phyloP scores from a whole-genome alignment of 169 alveolate genomes.

The Cryptosporidium felis region DNA sequence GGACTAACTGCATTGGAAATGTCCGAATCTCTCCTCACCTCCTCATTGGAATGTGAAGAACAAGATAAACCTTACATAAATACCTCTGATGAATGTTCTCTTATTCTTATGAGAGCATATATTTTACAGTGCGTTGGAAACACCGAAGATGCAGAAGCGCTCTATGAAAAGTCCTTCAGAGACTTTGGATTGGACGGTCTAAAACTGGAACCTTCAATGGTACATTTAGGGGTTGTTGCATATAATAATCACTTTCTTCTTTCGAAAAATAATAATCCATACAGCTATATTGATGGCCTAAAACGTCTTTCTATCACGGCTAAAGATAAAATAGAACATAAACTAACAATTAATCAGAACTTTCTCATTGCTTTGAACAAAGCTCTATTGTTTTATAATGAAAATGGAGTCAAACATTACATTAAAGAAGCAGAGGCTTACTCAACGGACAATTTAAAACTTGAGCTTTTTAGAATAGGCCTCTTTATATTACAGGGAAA shows the following conservation, averaged over 20 bases:
- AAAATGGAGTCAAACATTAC: background rate
- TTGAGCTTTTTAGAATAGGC: slow-evolving; percentile 36
- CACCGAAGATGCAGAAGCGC: background rate
- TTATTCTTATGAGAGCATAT: slow-evolving; percentile 47
- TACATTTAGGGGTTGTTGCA: slow-evolving; percentile 47
- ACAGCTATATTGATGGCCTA: slow-evolving; percentile 45
- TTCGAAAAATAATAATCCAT: background rate
- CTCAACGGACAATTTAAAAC: slow-evolving; percentile 5
- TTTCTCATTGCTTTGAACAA: slow-evolving; percentile 59
- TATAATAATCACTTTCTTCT: slow-evolving; percentile 1
- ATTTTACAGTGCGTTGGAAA: slow-evolving; percentile 36
- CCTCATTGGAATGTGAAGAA: background rate
- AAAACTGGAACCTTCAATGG: slow-evolving; percentile 54
- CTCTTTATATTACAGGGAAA: slow-evolving; percentile 34
- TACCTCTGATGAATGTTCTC: slow-evolving; percentile 37
- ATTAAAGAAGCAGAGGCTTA: slow-evolving; percentile 42
- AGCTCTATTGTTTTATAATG: slow-evolving; percentile 29
- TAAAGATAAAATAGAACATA: slow-evolving; percentile 47
- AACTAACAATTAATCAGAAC: slow-evolving; percentile 31
- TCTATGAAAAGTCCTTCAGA: slow-evolving; percentile 23
- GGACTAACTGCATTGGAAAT: slow-evolving; percentile 45
- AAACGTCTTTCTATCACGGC: slow-evolving; percentile 67
- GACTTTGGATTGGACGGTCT: slow-evolving; percentile 26
- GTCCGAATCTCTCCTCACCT: slow-evolving; percentile 31
- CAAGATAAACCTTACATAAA: slow-evolving; percentile 2